Conservation (phyloP, 192 early-diverging fungal genomes). For the Coemansia aciculifera region DNA sequence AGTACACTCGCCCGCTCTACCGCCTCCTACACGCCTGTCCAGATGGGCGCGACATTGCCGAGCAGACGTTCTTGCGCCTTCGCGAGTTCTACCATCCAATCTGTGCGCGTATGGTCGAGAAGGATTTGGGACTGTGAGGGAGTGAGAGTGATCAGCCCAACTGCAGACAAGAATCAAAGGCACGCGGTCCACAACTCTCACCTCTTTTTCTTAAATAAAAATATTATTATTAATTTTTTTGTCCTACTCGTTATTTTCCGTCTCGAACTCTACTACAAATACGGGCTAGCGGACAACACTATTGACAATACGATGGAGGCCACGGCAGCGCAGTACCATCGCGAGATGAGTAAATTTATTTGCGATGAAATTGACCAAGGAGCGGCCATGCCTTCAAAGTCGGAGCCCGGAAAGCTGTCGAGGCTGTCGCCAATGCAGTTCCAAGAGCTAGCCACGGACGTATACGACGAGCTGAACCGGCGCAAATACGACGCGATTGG, state of each 20-base stretch:
- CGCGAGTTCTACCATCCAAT: slow-evolving; percentile 93
- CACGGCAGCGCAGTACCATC: slow-evolving; percentile 50
- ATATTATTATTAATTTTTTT: not conserved
- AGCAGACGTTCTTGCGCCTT: slow-evolving; percentile 74
- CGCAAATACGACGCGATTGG: slow-evolving; percentile 42
- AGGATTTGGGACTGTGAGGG: slow-evolving; percentile 67
- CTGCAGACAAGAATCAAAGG: no score
- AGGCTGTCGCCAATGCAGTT: slow-evolving; percentile 81
- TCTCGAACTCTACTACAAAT: not conserved
- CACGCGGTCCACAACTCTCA: no score
- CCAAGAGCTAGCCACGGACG: slow-evolving; percentile 92
- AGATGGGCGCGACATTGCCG: slow-evolving; percentile 74
- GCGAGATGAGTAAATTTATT: slow-evolving; percentile 54
- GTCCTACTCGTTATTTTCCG: no score
- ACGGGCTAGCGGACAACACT: no score
- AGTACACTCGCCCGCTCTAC: slow-evolving; percentile 85
- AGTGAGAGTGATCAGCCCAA: not conserved
- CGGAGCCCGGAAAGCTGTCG: slow-evolving; percentile 66
- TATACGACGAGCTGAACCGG: slow-evolving; percentile 90
- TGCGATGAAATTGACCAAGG: slow-evolving; percentile 47
- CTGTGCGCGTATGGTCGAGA: slow-evolving; percentile 82
- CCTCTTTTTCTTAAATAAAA: no score
- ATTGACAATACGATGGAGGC: slow-evolving; percentile 32
- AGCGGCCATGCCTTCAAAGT: slow-evolving; percentile 28
- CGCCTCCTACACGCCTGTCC: slow-evolving; percentile 66